These are phyloP conservation scores for Triticum aestivum DNA, from an alignment of 176 grass and related monocot species.

Conservation along the genomic window IWGSC_CS_RefSeq_v2.1 NC_057802.1:48969722-48970221, in stretches of 20 bases:
- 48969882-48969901: neutral
- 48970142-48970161: too few species aligned
- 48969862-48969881: neutral
- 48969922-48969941: neutral
- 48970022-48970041: neutral
- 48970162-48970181: too few species aligned
- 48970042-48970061: neutral
- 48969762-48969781: neutral
- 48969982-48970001: neutral
- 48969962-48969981: neutral
- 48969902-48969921: neutral
- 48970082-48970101: neutral
- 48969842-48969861: neutral
- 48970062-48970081: neutral
- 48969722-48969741: neutral
- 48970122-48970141: neutral
- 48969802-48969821: neutral
- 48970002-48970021: neutral
- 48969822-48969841: too few species aligned
- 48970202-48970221: too few species aligned
- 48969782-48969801: too few species aligned
- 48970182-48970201: too few species aligned
- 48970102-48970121: neutral
- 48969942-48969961: neutral
- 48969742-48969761: neutral